A percentile compares a stretch with the other conserved stretches of the same genome.
Evolutionary conservation across 2,329 filamentous ascomycete species (phyloP).

Genomic region (Westerdykella aurantiaca): DNA sequence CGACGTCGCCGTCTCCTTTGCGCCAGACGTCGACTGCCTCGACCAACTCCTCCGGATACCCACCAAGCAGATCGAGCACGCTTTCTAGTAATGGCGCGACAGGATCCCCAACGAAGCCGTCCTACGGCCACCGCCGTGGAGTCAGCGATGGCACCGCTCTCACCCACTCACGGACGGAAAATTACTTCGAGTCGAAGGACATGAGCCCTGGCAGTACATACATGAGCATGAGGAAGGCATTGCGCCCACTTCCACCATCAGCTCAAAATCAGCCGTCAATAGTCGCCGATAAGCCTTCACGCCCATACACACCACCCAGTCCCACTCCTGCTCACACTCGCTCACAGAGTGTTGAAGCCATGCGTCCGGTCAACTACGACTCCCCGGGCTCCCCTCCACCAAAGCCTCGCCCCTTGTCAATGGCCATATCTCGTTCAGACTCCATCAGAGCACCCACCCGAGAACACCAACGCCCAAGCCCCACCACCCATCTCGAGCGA

Average conservation of each 20-base stretch:
- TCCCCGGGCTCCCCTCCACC: constrained; percentile 40
- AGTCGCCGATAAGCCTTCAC: constrained; percentile 21
- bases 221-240: constrained; percentile 66
- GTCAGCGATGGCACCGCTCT: constrained; percentile 65
- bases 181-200: constrained; percentile 39
- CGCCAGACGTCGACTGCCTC: constrained; percentile 65
- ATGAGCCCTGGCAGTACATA: constrained; percentile 60
- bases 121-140: constrained; percentile 62
- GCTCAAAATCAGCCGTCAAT: constrained; percentile 24
- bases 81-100: constrained; percentile 68
- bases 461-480: constrained; percentile 28
- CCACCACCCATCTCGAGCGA: constrained; percentile 30
- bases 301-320: constrained; percentile 5
- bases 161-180: constrained; percentile 46
- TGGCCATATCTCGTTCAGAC: constrained; percentile 36
- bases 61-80: constrained; percentile 61
- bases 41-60: constrained; percentile 63
- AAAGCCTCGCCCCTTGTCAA: constrained; percentile 42
- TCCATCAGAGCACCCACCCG: constrained; percentile 34
- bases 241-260: constrained; percentile 50
- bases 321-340: constrained; percentile 20
- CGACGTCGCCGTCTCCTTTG: constrained; percentile 41
- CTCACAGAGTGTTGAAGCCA: constrained; percentile 40
- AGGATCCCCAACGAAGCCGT: constrained; percentile 41
- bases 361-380: constrained; percentile 40